These are phyloP conservation scores for Aspergillus floridensis DNA, from an alignment of 2,329 filamentous ascomycete genomes.

Conservation along the genomic window DNA sequence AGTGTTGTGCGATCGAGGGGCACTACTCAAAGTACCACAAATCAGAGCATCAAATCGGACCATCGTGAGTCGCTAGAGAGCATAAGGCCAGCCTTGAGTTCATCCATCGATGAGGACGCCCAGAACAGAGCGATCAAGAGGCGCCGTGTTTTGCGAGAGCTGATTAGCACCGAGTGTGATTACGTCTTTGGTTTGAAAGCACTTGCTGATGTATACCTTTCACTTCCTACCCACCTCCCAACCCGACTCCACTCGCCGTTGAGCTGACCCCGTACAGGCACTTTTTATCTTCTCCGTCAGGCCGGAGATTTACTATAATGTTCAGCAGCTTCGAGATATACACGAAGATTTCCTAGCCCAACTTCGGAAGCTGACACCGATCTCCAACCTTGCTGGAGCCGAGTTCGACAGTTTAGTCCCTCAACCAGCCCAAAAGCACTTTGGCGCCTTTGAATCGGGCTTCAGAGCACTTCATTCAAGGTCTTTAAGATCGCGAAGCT, in stretches of 20 bases:
- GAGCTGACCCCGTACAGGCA: slow-evolving; percentile 50
- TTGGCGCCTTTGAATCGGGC: slow-evolving; percentile 49
- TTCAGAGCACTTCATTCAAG: slow-evolving; percentile 28
- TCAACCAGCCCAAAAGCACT: slow-evolving; percentile 44
- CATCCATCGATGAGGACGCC: slow-evolving; percentile 64
- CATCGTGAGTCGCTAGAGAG: slow-evolving; percentile 63
- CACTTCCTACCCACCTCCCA: not conserved
- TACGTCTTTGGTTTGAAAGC: slow-evolving; percentile 87
- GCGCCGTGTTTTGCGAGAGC: slow-evolving; percentile 76
- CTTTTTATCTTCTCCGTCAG: slow-evolving; percentile 72
- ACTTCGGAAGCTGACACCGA: slow-evolving; percentile 68
- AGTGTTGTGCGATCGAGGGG: slow-evolving; percentile 64
- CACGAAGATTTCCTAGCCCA: slow-evolving; percentile 79
- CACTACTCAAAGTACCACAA: slow-evolving; percentile 59
- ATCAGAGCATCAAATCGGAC: slow-evolving; percentile 57
- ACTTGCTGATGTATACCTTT: slow-evolving; percentile 68
- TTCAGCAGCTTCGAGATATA: slow-evolving; percentile 75
- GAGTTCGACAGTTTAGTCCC: slow-evolving; percentile 22
- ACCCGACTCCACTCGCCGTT: not conserved
- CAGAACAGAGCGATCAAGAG: slow-evolving; percentile 70
- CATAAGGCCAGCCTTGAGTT: slow-evolving; percentile 44
- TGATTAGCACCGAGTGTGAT: slow-evolving; percentile 80
- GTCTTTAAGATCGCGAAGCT: slow-evolving; percentile 29
- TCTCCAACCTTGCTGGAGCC: slow-evolving; percentile 45
- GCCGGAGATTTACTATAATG: slow-evolving; percentile 72